Evolutionary conservation across 495 filamentous ascomycete genomes (phyloP).

Genomic region (Penicillium canescens): DNA sequence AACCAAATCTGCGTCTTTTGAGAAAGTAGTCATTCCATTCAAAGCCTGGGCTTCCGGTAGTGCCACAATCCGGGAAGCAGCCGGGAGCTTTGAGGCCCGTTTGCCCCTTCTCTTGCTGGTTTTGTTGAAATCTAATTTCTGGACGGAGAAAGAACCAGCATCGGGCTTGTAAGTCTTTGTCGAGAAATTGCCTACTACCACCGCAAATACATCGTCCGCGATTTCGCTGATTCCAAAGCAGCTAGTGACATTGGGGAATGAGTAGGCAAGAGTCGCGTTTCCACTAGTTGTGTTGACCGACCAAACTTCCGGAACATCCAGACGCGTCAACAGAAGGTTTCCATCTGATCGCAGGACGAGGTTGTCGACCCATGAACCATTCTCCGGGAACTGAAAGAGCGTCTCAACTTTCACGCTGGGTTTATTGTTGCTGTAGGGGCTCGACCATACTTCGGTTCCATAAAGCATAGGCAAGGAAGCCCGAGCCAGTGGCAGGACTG

Average conservation of each 20-base stretch:
- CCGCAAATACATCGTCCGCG: slow-evolving; percentile 40
- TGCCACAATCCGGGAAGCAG: slow-evolving; percentile 26
- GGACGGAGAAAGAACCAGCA: slow-evolving; percentile 37
- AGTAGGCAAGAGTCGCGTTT: slow-evolving; percentile 27
- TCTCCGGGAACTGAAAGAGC: slow-evolving; percentile 32
- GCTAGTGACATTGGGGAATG: slow-evolving; percentile 33
- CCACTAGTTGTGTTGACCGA: slow-evolving; percentile 34
- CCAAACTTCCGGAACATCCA: slow-evolving; percentile 42
- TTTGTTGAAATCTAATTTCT: slow-evolving; percentile 35
- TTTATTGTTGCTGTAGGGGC: slow-evolving; percentile 9
- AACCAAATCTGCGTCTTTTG: slow-evolving; percentile 22
- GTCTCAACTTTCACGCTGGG: slow-evolving; percentile 23
- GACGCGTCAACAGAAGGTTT: slow-evolving; percentile 35
- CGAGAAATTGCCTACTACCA: slow-evolving; percentile 41
- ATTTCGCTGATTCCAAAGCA: slow-evolving; percentile 46
- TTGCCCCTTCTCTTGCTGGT: not conserved
- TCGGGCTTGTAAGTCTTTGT: slow-evolving; percentile 21
- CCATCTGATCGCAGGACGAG: slow-evolving; percentile 34
- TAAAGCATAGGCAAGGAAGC: slow-evolving; percentile 12
- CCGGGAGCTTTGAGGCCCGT: not conserved
- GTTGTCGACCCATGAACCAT: slow-evolving; percentile 45
- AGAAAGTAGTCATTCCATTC: slow-evolving; percentile 40
- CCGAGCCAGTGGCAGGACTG: slow-evolving; percentile 7
- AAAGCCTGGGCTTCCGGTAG: slow-evolving; percentile 38
- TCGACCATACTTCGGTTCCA: not conserved